Evolutionary conservation across 2,329 filamentous ascomycete genomes (phyloP).

Genomic region (Calonectria pseudoturangicola): DNA sequence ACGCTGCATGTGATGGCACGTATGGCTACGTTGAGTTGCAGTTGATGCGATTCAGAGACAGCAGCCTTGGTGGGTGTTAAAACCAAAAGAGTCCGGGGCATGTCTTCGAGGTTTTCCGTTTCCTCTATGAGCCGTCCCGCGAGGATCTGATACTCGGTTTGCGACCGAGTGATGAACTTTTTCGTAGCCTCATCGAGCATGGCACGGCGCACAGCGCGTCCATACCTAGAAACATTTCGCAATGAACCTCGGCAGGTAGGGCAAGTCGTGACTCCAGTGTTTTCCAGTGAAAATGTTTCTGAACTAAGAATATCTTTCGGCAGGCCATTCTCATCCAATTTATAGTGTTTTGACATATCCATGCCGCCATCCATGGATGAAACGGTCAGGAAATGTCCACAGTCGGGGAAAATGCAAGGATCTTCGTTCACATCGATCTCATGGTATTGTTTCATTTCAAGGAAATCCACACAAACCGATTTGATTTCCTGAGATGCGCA

Average conservation of each 20-base stretch:
- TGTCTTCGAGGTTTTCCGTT: not conserved
- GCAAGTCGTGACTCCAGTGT: not conserved
- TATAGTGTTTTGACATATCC: not conserved
- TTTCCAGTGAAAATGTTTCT: constrained; percentile 2
- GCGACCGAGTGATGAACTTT: constrained; percentile 16
- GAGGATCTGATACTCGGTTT: not conserved
- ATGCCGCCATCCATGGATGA: constrained; percentile 18
- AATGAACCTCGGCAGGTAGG: constrained; percentile 11
- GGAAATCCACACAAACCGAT: constrained; percentile 72
- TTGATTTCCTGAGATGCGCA: constrained; percentile 61
- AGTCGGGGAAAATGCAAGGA: constrained; percentile 77
- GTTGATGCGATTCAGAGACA: not conserved
- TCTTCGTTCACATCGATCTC: constrained; percentile 75
- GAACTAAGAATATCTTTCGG: not conserved
- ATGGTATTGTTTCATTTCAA: constrained; percentile 71
- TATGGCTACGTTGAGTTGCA: not conserved
- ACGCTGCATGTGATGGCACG: not conserved
- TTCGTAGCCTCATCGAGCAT: constrained; percentile 13
- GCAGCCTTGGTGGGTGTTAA: not conserved
- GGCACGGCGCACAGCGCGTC: constrained; percentile 3
- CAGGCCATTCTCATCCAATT: not conserved
- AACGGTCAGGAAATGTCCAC: constrained; percentile 52
- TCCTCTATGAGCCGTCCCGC: not conserved
- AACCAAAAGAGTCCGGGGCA: not conserved
- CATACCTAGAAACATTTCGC: constrained; percentile 15